phyloP scores from a whole-genome alignment of 768 basidiomycete genomes.

The Leucocoprinus leucothites region DNA sequence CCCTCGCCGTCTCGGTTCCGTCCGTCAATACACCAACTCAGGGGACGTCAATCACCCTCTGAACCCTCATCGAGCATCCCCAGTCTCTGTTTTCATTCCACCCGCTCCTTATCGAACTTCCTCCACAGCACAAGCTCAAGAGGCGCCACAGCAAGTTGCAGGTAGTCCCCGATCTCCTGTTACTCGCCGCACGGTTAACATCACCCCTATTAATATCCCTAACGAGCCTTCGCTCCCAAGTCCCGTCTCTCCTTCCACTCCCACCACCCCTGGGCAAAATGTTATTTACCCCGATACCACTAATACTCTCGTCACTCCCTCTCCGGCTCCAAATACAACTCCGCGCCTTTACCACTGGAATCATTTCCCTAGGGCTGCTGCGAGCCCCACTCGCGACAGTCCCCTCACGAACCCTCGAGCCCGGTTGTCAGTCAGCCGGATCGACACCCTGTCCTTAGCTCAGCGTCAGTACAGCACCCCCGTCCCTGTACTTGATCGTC shows the following conservation, averaged over 20 bases:
- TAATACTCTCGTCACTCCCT: slow-evolving; percentile 36
- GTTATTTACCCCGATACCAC: slow-evolving; percentile 20
- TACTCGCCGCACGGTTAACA: slow-evolving; percentile 28
- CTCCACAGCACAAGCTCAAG: slow-evolving; percentile 17
- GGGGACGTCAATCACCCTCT: slow-evolving; percentile 7
- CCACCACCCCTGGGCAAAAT: slow-evolving; percentile 24
- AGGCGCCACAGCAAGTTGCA: slow-evolving; percentile 11
- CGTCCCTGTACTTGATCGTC: slow-evolving; percentile 35
- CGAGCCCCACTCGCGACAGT: slow-evolving; percentile 35
- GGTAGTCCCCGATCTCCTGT: slow-evolving; percentile 20
- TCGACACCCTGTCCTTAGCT: slow-evolving; percentile 24
- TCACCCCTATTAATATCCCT: slow-evolving; percentile 33
- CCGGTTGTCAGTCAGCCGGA: slow-evolving; percentile 56
- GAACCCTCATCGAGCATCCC: not conserved
- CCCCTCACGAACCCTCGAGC: slow-evolving; percentile 59
- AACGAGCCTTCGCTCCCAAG: slow-evolving; percentile 27
- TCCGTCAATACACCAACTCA: slow-evolving; percentile 3
- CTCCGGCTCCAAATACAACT: slow-evolving; percentile 52
- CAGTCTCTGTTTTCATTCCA: slow-evolving; percentile 19
- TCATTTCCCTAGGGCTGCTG: slow-evolving; percentile 24
- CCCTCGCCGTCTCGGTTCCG: slow-evolving; percentile 1
- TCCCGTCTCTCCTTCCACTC: slow-evolving; percentile 24
- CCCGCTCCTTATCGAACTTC: slow-evolving; percentile 17
- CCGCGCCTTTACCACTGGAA: slow-evolving; percentile 59
- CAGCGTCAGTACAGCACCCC: slow-evolving; percentile 21